Evolutionary conservation across 2,329 filamentous ascomycete species (phyloP), one percentile per base, ranked within the genome.

Genomic region (Trichoderma afroharzianum): DNA sequence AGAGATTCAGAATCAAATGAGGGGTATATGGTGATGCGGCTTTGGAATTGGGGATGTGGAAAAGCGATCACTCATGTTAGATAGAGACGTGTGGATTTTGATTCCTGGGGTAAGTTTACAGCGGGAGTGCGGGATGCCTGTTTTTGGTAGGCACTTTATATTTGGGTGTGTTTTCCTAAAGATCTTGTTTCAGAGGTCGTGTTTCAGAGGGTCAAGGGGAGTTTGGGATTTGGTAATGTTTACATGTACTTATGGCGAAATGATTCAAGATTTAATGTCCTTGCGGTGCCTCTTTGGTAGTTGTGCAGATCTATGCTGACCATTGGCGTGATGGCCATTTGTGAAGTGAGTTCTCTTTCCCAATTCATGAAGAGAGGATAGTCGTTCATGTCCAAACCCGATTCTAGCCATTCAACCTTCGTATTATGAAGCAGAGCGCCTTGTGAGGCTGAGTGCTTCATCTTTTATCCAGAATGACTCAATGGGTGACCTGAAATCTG

Each of bases 51-150:
- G 18, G 28, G 57, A 11, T 53, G 57, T 61, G 36, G 39, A 50
- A 69, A 33, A 69, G 66, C 66, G 39, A 69, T 62, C 30, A 61
- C 57, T 68, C 55, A 61, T 68, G 66, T n/a, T 69, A 62, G 55
- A 47, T 69, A 69, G 57, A 69, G 53, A 53, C n/a, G 14, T 53
- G 66, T 15, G 57, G 57, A 53, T 62, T 53, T 36, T 58, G 32
- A 67, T 67, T 67, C 63, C 63, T 33, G 11, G n/a, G 63, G 30
- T 33, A 7, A 67, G 32, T 26, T 67, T 28, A 15, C 28, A 53
- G 63, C 63, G 21, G 50, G 63, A 66, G 47, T 55, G 63, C 21
- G 24, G 62, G 47, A 30, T 43, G 63, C 24, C 50, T 57, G 26
- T 26, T 32, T 32, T 24, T 8, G 24, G 32, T 30, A 12, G 63